Conservation (phyloP, 1,139 yeast species). For the Blastobotrys persicus region DNA sequence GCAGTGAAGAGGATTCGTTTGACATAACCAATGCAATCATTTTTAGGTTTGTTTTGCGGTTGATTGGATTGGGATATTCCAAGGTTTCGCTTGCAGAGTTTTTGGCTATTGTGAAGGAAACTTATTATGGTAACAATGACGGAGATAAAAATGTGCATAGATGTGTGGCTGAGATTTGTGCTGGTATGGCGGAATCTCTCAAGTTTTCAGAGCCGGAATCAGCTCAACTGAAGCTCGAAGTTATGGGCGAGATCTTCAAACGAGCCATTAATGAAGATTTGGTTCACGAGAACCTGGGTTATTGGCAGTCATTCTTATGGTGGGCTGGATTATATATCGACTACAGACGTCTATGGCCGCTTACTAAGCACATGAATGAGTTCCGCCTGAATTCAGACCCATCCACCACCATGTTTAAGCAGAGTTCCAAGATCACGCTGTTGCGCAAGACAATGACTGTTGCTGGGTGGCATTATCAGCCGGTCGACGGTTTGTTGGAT, state of each 20-base stretch:
- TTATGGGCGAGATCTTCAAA: slow-evolving; percentile 52
- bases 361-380: slow-evolving; percentile 48
- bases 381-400: slow-evolving; percentile 46
- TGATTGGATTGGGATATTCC: slow-evolving; percentile 28
- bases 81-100: slow-evolving; percentile 27
- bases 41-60: slow-evolving; percentile 26
- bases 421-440: slow-evolving; percentile 61
- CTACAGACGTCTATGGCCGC: slow-evolving; percentile 62
- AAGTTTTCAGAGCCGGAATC: slow-evolving; percentile 24
- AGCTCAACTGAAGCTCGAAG: slow-evolving; percentile 37
- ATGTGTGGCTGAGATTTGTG: slow-evolving; percentile 39
- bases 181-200: slow-evolving; percentile 34
- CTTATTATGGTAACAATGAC: slow-evolving; percentile 23
- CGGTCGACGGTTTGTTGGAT: slow-evolving; percentile 48
- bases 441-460: slow-evolving; percentile 55
- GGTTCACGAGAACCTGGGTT: slow-evolving; percentile 70
- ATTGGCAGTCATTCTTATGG: slow-evolving; percentile 85
- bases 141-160: slow-evolving; percentile 40
- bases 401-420: slow-evolving; percentile 56
- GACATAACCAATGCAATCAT: slow-evolving; percentile 31
- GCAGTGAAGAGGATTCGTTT: slow-evolving; percentile 35
- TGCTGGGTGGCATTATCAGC: slow-evolving; percentile 53
- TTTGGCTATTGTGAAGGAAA: slow-evolving; percentile 19
- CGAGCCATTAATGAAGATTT: slow-evolving; percentile 57
- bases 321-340: slow-evolving; percentile 43